Evolutionary conservation across 2,329 filamentous ascomycete genomes (phyloP).

Genomic region (Cladophialophora chaetospira): DNA sequence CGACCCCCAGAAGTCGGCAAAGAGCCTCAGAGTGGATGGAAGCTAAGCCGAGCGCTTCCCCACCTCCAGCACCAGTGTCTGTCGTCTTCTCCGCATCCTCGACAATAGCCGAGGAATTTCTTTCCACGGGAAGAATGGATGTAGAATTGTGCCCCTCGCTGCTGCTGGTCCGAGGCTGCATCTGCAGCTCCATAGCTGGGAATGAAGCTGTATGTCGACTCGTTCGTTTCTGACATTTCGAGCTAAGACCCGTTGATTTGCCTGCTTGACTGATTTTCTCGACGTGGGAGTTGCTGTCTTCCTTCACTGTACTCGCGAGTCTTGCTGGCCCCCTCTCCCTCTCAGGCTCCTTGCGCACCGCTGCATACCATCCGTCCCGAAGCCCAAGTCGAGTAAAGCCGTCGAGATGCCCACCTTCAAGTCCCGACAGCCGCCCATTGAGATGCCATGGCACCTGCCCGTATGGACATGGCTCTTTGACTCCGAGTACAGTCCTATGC

Average conservation of each 20-base stretch:
- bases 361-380: background rate
- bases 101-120: constrained; percentile 14
- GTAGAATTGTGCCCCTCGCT: background rate
- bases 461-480: constrained; percentile 67
- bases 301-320: background rate
- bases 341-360: background rate
- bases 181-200: background rate
- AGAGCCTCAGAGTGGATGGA: background rate
- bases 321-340: background rate
- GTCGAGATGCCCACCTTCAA: constrained; percentile 32
- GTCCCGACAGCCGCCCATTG: constrained; percentile 27
- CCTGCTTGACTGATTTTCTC: background rate
- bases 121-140: background rate
- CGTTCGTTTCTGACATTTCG: background rate
- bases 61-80: background rate
- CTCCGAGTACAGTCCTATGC: constrained; percentile 54
- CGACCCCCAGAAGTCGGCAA: background rate
- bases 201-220: background rate
- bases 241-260: background rate
- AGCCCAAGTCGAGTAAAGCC: background rate
- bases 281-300: background rate
- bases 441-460: constrained; percentile 54
- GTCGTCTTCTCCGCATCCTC: constrained; percentile 1
- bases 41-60: background rate
- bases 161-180: background rate